Evolutionary conservation across 345 rosid species (phyloP).

Genomic region (Brassica carinata): DNA sequence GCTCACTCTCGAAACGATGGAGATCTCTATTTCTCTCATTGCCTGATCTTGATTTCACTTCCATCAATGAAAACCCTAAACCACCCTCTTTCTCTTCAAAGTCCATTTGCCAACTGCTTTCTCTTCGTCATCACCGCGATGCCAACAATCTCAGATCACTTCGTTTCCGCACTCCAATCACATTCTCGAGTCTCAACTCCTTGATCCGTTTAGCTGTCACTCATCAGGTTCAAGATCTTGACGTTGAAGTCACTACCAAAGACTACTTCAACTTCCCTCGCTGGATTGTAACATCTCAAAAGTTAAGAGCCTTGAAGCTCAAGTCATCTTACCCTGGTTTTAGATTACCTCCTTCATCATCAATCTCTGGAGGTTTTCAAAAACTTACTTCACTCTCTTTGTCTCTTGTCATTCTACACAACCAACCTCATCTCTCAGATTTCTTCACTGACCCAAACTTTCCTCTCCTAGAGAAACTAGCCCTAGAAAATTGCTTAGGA

Average conservation of each 20-base stretch:
- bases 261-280: conserved; percentile 86
- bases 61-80: conserved; percentile 35
- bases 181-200: conserved; percentile 61
- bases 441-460: conserved; percentile 70
- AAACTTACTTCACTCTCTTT: conserved; percentile 61
- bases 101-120: conserved; percentile 31
- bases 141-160: conserved; percentile 60
- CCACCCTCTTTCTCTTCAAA: conserved; percentile 24
- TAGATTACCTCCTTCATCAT: conserved; percentile 64
- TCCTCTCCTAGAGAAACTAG: conserved; percentile 57
- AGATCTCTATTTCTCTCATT: conserved; percentile 71
- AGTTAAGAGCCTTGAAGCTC: conserved; percentile 55
- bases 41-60: conserved; percentile 88
- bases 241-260: conserved; percentile 71
- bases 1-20: conserved; percentile 68
- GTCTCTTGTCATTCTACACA: conserved; percentile 52
- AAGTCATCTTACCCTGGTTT: conserved; percentile 72
- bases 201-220: conserved; percentile 75
- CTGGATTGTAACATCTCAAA: conserved; percentile 55
- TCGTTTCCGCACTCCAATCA: conserved; percentile 56
- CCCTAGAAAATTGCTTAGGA: conserved; percentile 59
- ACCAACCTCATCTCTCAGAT: conserved; percentile 57
- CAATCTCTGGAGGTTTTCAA: conserved; percentile 58
- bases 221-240: conserved; percentile 66
- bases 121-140: conserved; percentile 27